phyloP scores from a whole-genome alignment of 2,329 filamentous ascomycete species.

The Coniella vitis region DNA sequence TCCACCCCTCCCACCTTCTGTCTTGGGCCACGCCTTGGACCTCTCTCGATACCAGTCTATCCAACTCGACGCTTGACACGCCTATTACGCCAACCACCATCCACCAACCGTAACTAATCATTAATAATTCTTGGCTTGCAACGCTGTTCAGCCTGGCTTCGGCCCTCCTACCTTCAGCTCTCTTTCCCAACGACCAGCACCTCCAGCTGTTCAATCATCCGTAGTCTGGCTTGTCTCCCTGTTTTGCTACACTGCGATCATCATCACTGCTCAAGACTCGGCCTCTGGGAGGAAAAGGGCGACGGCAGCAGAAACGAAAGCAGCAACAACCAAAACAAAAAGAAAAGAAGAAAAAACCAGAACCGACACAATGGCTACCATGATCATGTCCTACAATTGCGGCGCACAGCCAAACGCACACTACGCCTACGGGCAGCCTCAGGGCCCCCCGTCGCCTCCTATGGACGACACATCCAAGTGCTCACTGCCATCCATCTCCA shows the following conservation, averaged over 20 bases:
- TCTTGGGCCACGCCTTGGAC: constrained; percentile 16
- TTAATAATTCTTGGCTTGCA: too few relatives aligned
- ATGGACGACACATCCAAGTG: constrained; percentile 70
- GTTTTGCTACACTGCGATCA: background rate
- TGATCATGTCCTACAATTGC: constrained; percentile 38
- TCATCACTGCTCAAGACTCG: constrained; percentile 17
- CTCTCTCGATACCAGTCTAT: constrained; percentile 1
- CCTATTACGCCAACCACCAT: background rate
- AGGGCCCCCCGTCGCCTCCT: constrained; percentile 66
- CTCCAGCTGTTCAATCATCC: too few relatives aligned
- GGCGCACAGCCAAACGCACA: constrained; percentile 39
- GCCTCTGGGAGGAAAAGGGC: constrained; percentile 15
- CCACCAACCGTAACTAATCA: too few relatives aligned
- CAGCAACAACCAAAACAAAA: too few relatives aligned
- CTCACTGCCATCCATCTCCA: constrained; percentile 89
- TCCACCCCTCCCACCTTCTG: constrained; percentile 29
- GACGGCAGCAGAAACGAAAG: constrained; percentile 4
- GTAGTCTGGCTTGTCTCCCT: too few relatives aligned
- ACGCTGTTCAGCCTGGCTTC: too few relatives aligned
- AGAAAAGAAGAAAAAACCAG: constrained; percentile 15
- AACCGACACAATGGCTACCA: constrained; percentile 37
- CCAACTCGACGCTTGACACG: constrained; percentile 1
- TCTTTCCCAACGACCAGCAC: too few relatives aligned
- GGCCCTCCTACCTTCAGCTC: too few relatives aligned
- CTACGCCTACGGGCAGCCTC: constrained; percentile 46